Evolutionary conservation across 257 asterid species (phyloP).

Genomic region (Nicotiana benthamiana): DNA sequence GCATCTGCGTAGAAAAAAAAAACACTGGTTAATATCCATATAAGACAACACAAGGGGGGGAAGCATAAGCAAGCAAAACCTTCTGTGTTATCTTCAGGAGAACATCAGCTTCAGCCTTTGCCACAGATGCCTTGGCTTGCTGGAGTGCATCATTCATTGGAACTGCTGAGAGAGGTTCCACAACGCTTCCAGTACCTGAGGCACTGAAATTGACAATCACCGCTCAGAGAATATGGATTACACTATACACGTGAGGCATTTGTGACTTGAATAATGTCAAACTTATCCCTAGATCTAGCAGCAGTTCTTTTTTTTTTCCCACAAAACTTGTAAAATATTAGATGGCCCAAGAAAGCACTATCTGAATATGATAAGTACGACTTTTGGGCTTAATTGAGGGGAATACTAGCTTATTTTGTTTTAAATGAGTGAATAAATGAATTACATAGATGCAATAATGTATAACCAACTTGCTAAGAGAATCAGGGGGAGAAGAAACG

Average conservation of each 20-base stretch:
- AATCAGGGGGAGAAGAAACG: background rate
- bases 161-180: constrained; percentile 90
- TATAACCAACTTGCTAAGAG: background rate
- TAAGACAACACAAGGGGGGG: background rate
- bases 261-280: background rate
- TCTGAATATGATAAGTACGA: background rate
- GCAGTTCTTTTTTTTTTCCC: background rate
- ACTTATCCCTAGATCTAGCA: background rate
- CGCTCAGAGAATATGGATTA: background rate
- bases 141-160: constrained; percentile 87
- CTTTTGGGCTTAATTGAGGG: background rate
- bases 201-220: constrained; percentile 50
- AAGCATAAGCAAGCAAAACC: constrained; percentile 37
- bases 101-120: constrained; percentile 84
- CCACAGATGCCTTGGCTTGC: constrained; percentile 71
- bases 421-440: background rate
- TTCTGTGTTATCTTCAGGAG: constrained; percentile 70
- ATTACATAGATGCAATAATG: background rate
- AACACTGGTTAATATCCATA: background rate
- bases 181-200: constrained; percentile 71
- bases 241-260: background rate
- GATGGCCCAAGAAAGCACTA: background rate
- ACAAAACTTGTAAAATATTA: background rate
- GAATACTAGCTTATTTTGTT: background rate
- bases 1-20: constrained; percentile 40